phyloP scores from a whole-genome alignment of 2,329 filamentous ascomycete species.

The Alternaria solani region DNA sequence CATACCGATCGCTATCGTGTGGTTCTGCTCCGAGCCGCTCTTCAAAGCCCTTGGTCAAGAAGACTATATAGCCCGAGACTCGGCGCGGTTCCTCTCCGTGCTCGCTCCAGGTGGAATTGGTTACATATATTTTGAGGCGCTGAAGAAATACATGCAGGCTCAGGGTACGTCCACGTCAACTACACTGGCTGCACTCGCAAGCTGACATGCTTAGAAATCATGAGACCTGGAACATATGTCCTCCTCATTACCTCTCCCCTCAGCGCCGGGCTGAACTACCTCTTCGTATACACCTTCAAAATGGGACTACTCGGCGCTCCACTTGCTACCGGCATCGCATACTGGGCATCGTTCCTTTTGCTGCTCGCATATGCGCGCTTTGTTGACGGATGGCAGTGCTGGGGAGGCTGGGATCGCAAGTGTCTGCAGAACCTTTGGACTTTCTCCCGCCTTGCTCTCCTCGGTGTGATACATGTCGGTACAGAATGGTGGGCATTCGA shows the following conservation, averaged over 20 bases:
- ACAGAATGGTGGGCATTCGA: constrained; percentile 97
- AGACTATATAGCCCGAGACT: constrained; percentile 76
- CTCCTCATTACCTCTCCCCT: constrained; percentile 68
- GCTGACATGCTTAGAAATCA: constrained; percentile 59
- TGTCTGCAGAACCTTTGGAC: constrained; percentile 72
- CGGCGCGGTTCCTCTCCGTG: constrained; percentile 74
- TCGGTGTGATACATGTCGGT: constrained; percentile 83
- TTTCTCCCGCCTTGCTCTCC: constrained; percentile 76
- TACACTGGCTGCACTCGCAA: too few species aligned
- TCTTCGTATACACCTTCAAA: constrained; percentile 76
- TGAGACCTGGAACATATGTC: constrained; percentile 70
- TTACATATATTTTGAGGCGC: constrained; percentile 85
- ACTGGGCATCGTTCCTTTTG: constrained; percentile 83
- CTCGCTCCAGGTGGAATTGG: constrained; percentile 83
- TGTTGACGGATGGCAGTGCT: constrained; percentile 75
- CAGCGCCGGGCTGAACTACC: constrained; percentile 65
- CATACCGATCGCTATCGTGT: constrained; percentile 73
- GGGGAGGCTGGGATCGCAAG: constrained; percentile 75
- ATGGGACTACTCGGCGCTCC: constrained; percentile 81
- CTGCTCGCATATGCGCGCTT: constrained; percentile 77
- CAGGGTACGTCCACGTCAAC: constrained; percentile 55
- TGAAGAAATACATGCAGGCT: constrained; percentile 69
- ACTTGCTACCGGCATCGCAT: constrained; percentile 81
- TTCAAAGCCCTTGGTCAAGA: constrained; percentile 81
- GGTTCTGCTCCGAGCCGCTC: constrained; percentile 76